These are phyloP conservation scores for Sporothrix brasiliensis DNA, from an alignment of 2,329 filamentous ascomycete genomes.

Conservation along the genomic window DNA sequence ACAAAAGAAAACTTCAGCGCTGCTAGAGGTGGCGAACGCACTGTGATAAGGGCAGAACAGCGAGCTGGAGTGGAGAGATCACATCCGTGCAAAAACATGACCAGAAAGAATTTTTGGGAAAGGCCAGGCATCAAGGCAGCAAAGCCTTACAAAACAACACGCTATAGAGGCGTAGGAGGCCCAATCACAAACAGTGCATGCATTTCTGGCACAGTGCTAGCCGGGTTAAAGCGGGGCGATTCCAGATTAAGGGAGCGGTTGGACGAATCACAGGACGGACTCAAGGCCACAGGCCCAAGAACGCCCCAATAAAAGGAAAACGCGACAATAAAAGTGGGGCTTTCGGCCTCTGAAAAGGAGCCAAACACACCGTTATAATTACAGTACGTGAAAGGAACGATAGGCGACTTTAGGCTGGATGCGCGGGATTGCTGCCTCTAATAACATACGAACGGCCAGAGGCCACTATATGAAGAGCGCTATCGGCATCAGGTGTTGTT, in stretches of 20 bases:
- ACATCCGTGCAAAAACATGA: not conserved
- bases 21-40: constrained; percentile 11
- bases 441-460: not conserved
- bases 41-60: constrained; percentile 15
- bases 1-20: not conserved
- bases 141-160: not conserved
- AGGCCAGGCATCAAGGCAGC: constrained; percentile 21
- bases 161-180: not conserved
- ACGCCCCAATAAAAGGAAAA: constrained; percentile 15
- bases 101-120: constrained; percentile 18
- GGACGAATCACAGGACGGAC: constrained; percentile 1
- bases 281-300: not conserved
- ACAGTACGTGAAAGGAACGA: not conserved
- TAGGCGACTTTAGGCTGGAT: not conserved
- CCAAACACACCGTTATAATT: not conserved
- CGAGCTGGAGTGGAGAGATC: not conserved
- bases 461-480: not conserved
- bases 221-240: not conserved
- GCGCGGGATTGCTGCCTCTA: not conserved
- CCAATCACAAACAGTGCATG: not conserved
- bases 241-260: not conserved
- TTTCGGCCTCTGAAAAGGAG: constrained; percentile 13
- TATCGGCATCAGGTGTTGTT: constrained; percentile 13
- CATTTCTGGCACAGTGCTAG: not conserved
- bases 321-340: constrained; percentile 15